Evolutionary conservation across 371 early-diverging fungal species (phyloP).

Genomic region (Parasitella parasitica): DNA sequence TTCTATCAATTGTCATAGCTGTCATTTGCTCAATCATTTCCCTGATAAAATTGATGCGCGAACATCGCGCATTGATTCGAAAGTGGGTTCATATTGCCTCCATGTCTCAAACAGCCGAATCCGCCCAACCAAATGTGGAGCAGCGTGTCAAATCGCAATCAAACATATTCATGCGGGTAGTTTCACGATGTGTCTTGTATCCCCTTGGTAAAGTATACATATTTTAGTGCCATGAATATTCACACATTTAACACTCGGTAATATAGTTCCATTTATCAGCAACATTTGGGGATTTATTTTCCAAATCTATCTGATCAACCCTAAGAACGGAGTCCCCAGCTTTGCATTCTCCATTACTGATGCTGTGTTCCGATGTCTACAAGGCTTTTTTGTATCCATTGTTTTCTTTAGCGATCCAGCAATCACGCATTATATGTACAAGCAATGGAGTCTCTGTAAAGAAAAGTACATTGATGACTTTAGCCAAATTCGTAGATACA

Average conservation of each 20-base stretch:
- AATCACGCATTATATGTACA: background rate
- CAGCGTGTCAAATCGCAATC: constrained; percentile 1
- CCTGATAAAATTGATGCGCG: constrained; percentile 14
- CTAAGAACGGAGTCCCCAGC: background rate
- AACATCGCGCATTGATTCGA: background rate
- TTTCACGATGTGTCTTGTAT: constrained; percentile 28
- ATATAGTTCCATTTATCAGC: constrained; percentile 22
- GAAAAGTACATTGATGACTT: background rate
- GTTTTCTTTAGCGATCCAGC: constrained; percentile 36
- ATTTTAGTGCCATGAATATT: too few species aligned
- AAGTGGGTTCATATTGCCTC: background rate
- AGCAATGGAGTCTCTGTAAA: background rate
- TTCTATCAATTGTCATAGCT: constrained; percentile 19
- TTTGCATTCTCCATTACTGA: background rate
- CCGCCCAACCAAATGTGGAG: background rate
- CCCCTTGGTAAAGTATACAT: constrained; percentile 21
- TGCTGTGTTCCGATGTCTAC: constrained; percentile 4
- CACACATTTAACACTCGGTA: too few species aligned
- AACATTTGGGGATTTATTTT: constrained; percentile 26
- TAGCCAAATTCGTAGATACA: background rate
- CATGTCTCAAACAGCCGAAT: background rate
- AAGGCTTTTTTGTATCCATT: constrained; percentile 26
- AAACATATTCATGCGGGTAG: constrained; percentile 15
- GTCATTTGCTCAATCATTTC: constrained; percentile 15
- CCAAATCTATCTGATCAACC: constrained; percentile 6